phyloP scores from a whole-genome alignment of 2,329 filamentous ascomycete genomes.

The Ophiostoma sp. region DNA sequence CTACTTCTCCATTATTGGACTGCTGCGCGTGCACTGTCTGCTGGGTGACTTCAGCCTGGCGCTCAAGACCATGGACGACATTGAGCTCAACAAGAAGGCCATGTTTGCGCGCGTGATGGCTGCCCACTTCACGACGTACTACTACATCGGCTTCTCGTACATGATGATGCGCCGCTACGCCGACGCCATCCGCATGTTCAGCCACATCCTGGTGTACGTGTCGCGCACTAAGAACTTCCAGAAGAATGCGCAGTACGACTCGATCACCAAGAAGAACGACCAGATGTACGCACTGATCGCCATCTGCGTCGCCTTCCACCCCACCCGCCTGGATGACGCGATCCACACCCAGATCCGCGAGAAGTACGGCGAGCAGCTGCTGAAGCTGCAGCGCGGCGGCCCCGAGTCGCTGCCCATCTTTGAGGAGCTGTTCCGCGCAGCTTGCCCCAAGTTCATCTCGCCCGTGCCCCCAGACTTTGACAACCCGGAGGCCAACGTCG shows the following conservation, averaged over 20 bases:
- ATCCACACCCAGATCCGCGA: slow-evolving; percentile 96
- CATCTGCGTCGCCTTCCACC: slow-evolving; percentile 97
- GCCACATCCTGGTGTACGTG: slow-evolving; percentile 98
- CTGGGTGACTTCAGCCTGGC: slow-evolving; percentile 97
- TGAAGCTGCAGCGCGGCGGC: slow-evolving; percentile 91
- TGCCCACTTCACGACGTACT: slow-evolving; percentile 99
- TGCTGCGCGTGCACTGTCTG: slow-evolving; percentile 91
- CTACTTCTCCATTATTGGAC: slow-evolving; percentile 98
- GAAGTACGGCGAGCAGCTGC: slow-evolving; percentile 98
- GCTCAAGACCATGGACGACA: slow-evolving; percentile 97
- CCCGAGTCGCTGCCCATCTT: slow-evolving; percentile 94
- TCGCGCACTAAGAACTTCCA: slow-evolving; percentile 99
- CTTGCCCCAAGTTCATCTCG: slow-evolving; percentile 99
- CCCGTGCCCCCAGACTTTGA: slow-evolving; percentile 97
- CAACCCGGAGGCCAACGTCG: slow-evolving; percentile 89
- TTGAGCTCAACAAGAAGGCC: slow-evolving; percentile 99
- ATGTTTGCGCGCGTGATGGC: slow-evolving; percentile 99
- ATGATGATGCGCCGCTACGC: slow-evolving; percentile 99
- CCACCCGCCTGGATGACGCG: slow-evolving; percentile 93
- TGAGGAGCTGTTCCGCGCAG: slow-evolving; percentile 93
- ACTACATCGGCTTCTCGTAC: slow-evolving; percentile 99
- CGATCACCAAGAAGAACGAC: slow-evolving; percentile 99
- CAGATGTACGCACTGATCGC: slow-evolving; percentile 99
- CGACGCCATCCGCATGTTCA: slow-evolving; percentile 99
- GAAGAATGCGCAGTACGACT: slow-evolving; percentile 97